phyloP scores from a whole-genome alignment of 78 protist species.

The Salpingoeca rosetta region DNA sequence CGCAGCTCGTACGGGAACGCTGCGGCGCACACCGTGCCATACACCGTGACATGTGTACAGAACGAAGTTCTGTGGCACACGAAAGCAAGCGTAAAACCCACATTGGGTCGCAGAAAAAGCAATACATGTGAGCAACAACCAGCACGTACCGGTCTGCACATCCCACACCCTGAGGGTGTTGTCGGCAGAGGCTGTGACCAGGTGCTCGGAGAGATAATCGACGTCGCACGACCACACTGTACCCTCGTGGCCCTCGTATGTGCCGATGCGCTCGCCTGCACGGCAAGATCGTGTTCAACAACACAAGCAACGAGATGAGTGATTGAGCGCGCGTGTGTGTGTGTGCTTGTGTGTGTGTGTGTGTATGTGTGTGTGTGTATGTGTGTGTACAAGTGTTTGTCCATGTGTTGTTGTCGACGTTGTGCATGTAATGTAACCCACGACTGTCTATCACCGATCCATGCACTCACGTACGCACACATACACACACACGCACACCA shows the following conservation, averaged over 20 bases:
- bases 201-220: conserved; percentile 33
- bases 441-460: neutral
- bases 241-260: conserved; percentile 71
- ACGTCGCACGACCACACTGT: conserved; percentile 72
- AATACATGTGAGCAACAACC: neutral
- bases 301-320: no score
- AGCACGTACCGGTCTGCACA: conserved; percentile 56
- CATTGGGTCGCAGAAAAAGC: neutral
- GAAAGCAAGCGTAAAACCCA: neutral
- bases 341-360: no score
- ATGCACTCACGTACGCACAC: no score
- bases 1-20: no score
- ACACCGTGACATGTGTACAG: neutral
- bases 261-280: conserved; percentile 86
- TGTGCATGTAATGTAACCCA: neutral
- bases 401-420: neutral
- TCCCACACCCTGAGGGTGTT: conserved; percentile 62
- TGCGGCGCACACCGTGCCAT: no score
- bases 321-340: no score
- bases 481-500: neutral
- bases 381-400: no score
- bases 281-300: no score
- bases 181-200: conserved; percentile 73
- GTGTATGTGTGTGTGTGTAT: no score
- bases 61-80: neutral